Conservation (phyloP, 495 filamentous ascomycete genomes). For the Pyrenula aspistea region DNA sequence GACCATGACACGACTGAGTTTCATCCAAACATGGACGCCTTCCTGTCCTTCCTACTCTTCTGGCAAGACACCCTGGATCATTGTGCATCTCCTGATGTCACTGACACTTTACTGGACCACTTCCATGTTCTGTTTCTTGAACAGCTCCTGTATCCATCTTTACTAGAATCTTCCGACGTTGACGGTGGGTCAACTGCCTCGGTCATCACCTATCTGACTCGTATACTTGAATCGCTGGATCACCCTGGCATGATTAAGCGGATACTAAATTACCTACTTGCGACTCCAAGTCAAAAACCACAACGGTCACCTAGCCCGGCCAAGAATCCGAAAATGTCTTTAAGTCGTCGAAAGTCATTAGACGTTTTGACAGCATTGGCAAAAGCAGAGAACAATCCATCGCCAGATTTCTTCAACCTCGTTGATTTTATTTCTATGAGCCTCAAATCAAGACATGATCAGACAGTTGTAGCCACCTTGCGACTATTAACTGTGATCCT, state of each 20-base stretch:
- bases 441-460: conserved; percentile 70
- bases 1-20: conserved; percentile 43
- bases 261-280: conserved; percentile 86
- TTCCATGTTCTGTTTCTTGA: conserved; percentile 95
- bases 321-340: conserved; percentile 40
- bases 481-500: conserved; percentile 75
- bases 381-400: conserved; percentile 55
- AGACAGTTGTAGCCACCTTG: conserved; percentile 80
- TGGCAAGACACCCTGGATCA: conserved; percentile 98
- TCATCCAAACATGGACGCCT: conserved; percentile 74
- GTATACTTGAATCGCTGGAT: conserved; percentile 80
- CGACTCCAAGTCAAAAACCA: conserved; percentile 43
- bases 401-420: conserved; percentile 82
- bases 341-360: conserved; percentile 73
- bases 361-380: conserved; percentile 70
- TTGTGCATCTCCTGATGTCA: conserved; percentile 82
- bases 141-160: conserved; percentile 89
- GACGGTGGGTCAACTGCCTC: conserved; percentile 95
- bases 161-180: conserved; percentile 91
- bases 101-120: conserved; percentile 85
- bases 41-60: conserved; percentile 87
- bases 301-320: conserved; percentile 15
- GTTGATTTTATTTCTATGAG: conserved; percentile 82
- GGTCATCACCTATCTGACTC: conserved; percentile 84
- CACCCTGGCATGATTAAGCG: conserved; percentile 87